Base-by-base conservation (phyloP, 257 asterid genomes). In the Fraxinus americana region DNA sequence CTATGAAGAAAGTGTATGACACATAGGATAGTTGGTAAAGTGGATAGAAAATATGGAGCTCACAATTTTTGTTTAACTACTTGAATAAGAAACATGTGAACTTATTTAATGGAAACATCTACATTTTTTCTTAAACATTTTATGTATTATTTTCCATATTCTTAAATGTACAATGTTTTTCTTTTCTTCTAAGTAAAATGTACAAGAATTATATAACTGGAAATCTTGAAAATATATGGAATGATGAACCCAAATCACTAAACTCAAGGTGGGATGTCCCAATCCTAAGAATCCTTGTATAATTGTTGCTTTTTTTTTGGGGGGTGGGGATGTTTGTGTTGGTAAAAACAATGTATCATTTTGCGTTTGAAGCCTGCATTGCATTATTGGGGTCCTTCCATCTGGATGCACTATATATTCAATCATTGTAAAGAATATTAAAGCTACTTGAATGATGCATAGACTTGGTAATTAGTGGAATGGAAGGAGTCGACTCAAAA, bases 51-150 rank as follows among this genome's bases (percentile, higher is more conserved):
- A 59, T 21, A 59, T 9, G 23, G 13, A 59, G 25, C 25, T 23
- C 30, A 59, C 21, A 59, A 72, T 75, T 74, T 78, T 77, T 71
- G 63, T 41, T 75, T 80, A 84, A 71, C 87, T 30, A 84, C 81
- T 65, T 74, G 35, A 23, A 43, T 43, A 43, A 70, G 75, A 81
- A 67, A 78, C 87, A 71, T 81, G 87, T 84, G 87, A 84, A 5
- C 61, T 34, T 76, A 71, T 81, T 84, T 84, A 83, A 66, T 57
- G 21, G 36, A 66, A 41, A 4, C 39, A 39, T 23, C 19, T 82
- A 66, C 65, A 4, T 52, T 50, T 12, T 41, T 39, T 39, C 12
- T 10, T 39, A 0, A 61, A 43, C 52, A 43, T 12, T 45, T 45
- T 43, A 41, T 43, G 16, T 43, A 50, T 36, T 30, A 5, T 39